Evolutionary conservation across 352 stramenopile species (phyloP).

Genomic region (Phytopythium kandeliae): DNA sequence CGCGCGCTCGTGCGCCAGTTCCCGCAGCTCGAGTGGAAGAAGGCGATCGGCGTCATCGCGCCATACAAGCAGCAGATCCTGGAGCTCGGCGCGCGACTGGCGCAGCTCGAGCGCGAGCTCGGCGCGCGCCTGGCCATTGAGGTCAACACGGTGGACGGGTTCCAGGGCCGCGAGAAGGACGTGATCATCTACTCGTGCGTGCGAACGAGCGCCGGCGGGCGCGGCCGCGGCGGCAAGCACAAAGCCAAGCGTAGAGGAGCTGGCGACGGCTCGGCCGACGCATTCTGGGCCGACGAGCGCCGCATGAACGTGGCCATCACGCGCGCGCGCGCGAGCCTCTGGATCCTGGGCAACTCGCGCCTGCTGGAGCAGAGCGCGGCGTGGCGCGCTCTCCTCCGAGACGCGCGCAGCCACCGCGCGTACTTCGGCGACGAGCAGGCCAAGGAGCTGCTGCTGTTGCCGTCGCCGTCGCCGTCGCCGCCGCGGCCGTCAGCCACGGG

Average conservation of each 20-base stretch:
- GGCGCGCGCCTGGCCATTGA: slow-evolving; percentile 59
- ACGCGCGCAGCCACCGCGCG: slow-evolving; percentile 41
- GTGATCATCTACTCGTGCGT: slow-evolving; percentile 98
- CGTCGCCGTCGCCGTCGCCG: too few species aligned
- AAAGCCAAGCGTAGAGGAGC: slow-evolving; percentile 32
- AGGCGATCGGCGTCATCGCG: slow-evolving; percentile 97
- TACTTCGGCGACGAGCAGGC: slow-evolving; percentile 36
- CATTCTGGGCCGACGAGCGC: slow-evolving; percentile 96
- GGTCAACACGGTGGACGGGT: slow-evolving; percentile 96
- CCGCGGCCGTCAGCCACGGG: too few species aligned
- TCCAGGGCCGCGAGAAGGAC: slow-evolving; percentile 97
- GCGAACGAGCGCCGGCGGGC: slow-evolving; percentile 80
- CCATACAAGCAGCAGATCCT: slow-evolving; percentile 98
- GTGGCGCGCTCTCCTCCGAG: slow-evolving; percentile 62
- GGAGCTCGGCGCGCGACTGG: slow-evolving; percentile 81
- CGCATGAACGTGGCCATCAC: slow-evolving; percentile 99
- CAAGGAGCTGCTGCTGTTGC: slow-evolving; percentile 8
- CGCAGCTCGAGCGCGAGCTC: slow-evolving; percentile 41
- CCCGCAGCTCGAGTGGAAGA: slow-evolving; percentile 53
- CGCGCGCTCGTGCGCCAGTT: slow-evolving; percentile 88
- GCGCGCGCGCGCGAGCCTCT: slow-evolving; percentile 93
- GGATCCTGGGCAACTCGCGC: slow-evolving; percentile 76
- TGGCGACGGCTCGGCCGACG: slow-evolving; percentile 24
- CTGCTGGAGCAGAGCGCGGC: slow-evolving; percentile 61
- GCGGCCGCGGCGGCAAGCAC: neutral